Evolutionary conservation across 176 grass and related monocot genomes (phyloP).

Genomic region (Guadua angustifolia): DNA sequence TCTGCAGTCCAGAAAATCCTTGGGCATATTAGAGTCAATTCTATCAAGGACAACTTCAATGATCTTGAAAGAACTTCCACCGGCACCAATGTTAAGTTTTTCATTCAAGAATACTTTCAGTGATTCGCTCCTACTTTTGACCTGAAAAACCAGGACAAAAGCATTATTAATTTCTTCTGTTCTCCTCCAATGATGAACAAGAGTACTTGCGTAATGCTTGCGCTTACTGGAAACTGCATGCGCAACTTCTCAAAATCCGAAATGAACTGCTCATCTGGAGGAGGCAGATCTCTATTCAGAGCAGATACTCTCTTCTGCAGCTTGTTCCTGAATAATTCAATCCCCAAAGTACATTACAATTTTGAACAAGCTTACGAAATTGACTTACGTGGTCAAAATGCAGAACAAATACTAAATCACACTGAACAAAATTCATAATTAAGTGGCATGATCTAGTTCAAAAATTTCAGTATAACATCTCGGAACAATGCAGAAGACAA

Average conservation of each 20-base stretch:
- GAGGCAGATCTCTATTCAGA: constrained; percentile 69
- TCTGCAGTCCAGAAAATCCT: too few relatives aligned
- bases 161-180: constrained; percentile 35
- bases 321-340: constrained; percentile 80
- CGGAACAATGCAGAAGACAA: background rate
- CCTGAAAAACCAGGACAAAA: too few relatives aligned
- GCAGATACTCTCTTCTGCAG: constrained; percentile 88
- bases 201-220: constrained; percentile 19
- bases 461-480: constrained; percentile 9
- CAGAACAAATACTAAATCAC: constrained; percentile 16
- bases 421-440: constrained; percentile 14
- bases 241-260: constrained; percentile 81
- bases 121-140: too few relatives aligned
- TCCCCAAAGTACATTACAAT: constrained; percentile 16
- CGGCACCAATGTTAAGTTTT: too few relatives aligned
- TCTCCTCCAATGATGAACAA: constrained; percentile 20
- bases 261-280: constrained; percentile 88
- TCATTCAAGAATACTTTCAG: too few relatives aligned
- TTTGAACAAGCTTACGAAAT: constrained; percentile 23
- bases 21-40: too few relatives aligned
- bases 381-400: constrained; percentile 10
- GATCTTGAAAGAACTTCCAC: too few relatives aligned
- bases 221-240: constrained; percentile 66
- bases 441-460: background rate
- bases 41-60: too few relatives aligned